These are phyloP conservation scores for Suillus cothurnatus DNA, from an alignment of 768 basidiomycete genomes.

Conservation along the genomic window DNA sequence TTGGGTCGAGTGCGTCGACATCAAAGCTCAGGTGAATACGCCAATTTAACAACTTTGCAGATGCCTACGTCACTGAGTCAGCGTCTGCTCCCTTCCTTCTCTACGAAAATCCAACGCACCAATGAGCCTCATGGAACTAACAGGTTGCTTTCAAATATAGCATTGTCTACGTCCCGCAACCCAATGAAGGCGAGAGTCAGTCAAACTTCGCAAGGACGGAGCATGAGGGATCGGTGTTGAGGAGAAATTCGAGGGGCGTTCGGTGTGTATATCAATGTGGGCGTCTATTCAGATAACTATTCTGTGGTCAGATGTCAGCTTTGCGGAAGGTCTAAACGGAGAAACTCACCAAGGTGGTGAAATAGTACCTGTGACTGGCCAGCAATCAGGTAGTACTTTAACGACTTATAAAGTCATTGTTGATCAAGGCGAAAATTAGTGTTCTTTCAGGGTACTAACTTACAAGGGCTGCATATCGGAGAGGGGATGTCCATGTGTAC, in stretches of 20 bases:
- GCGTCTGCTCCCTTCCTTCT: conserved; percentile 60
- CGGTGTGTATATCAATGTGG: conserved; percentile 95
- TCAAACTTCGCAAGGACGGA: conserved; percentile 36
- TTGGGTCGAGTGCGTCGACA: conserved; percentile 91
- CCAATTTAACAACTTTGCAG: conserved; percentile 87
- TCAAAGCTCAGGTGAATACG: conserved; percentile 97
- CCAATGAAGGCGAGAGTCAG: conserved; percentile 91
- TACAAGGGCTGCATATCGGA: not conserved
- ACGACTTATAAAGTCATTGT: not conserved
- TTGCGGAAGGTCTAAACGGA: not conserved
- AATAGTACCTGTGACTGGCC: conserved; percentile 88
- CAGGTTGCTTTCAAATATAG: conserved; percentile 72
- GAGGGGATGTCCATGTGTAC: not conserved
- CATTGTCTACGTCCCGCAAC: conserved; percentile 86
- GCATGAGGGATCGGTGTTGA: conserved; percentile 45
- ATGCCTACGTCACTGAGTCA: conserved; percentile 55
- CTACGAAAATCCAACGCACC: conserved; percentile 46
- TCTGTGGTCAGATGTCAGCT: conserved; percentile 40
- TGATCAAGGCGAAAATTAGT: not conserved
- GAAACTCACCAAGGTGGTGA: conserved; percentile 70
- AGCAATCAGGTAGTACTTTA: conserved; percentile 47
- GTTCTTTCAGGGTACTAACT: not conserved
- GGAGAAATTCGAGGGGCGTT: conserved; percentile 94
- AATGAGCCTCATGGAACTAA: conserved; percentile 85
- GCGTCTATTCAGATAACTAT: conserved; percentile 96